Evolutionary conservation across 371 early-diverging fungal species (phyloP).

Genomic region (Catenaria anguillulae): DNA sequence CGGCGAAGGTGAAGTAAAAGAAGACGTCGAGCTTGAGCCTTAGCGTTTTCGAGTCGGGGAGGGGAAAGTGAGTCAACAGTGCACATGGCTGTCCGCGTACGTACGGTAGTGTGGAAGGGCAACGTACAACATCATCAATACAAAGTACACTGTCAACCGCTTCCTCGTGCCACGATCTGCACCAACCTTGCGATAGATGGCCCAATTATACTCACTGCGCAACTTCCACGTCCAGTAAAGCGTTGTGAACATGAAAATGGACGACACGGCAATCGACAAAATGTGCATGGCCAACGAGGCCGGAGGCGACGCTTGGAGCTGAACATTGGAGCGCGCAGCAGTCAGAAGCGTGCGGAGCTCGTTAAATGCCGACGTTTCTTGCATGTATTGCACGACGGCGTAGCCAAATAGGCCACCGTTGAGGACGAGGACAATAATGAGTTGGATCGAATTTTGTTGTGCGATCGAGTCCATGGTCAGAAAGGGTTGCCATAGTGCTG

Average conservation of each 20-base stretch:
- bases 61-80: no score
- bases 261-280: background rate
- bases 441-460: background rate
- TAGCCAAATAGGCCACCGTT: conserved; percentile 5
- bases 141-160: background rate
- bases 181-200: conserved; percentile 2
- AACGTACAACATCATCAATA: conserved; percentile 6
- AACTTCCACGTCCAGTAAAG: background rate
- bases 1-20: conserved; percentile 4
- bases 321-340: background rate
- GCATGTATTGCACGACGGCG: background rate
- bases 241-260: background rate
- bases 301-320: no score
- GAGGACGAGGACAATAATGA: background rate
- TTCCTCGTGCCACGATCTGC: background rate
- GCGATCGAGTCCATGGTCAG: background rate
- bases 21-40: conserved; percentile 8
- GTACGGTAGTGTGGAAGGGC: no score
- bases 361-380: background rate
- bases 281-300: background rate
- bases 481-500: background rate
- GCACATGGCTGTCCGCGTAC: no score
- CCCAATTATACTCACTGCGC: background rate
- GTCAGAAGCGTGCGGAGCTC: background rate
- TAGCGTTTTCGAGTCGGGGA: no score